These are phyloP conservation scores for Grosmannia penicillata DNA, from an alignment of 2,329 filamentous ascomycete genomes.

Conservation along the genomic window DNA sequence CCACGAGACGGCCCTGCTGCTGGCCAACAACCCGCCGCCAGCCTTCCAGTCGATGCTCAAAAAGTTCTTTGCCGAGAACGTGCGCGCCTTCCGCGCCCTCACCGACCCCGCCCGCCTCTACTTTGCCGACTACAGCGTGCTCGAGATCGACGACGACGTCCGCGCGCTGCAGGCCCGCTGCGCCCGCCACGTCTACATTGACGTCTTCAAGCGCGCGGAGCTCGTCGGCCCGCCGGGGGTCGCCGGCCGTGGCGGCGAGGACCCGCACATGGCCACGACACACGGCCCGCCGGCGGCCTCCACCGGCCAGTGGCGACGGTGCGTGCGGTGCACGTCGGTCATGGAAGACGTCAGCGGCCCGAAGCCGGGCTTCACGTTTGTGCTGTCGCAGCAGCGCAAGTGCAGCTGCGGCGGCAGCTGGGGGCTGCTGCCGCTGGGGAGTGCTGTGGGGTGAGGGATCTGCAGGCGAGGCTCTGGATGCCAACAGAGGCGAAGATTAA, in stretches of 20 bases:
- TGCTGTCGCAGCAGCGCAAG: constrained; percentile 37
- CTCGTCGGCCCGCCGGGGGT: constrained; percentile 16
- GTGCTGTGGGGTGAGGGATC: constrained; percentile 7
- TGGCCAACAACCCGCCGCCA: constrained; percentile 29
- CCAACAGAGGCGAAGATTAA: background rate
- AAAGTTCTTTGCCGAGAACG: constrained; percentile 44
- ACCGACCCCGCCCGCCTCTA: constrained; percentile 55
- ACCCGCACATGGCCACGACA: background rate
- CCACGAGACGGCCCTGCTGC: constrained; percentile 36
- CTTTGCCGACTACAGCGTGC: constrained; percentile 55
- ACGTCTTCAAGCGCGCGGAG: constrained; percentile 44
- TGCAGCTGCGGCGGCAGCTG: constrained; percentile 41
- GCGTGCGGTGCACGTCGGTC: constrained; percentile 47
- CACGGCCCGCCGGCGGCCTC: no score
- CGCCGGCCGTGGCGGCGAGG: background rate
- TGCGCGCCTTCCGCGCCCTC: constrained; percentile 41
- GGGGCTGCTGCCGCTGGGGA: constrained; percentile 24
- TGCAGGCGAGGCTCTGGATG: no score
- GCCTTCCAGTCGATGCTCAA: constrained; percentile 44
- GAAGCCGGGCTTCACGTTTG: constrained; percentile 35
- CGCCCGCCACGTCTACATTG: constrained; percentile 26
- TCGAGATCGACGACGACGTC: constrained; percentile 48
- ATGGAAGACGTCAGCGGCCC: constrained; percentile 43
- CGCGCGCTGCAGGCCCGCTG: constrained; percentile 27
- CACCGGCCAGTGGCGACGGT: constrained; percentile 26